Conservation (phyloP, 768 basidiomycete species). For the Harrya chromipes region DNA sequence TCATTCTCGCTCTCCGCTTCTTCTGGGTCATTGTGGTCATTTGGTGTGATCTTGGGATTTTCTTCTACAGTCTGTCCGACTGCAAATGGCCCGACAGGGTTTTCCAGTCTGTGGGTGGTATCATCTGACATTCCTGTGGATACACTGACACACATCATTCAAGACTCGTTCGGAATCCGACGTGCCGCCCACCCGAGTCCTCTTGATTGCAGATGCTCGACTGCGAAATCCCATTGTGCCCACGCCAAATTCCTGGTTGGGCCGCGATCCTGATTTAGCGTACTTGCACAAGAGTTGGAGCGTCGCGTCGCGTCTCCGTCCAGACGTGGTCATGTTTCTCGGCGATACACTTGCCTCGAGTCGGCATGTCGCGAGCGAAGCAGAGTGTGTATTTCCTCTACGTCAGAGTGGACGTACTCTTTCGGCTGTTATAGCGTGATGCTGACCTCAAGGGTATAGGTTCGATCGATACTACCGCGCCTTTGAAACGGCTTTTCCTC, state of each 20-base stretch:
- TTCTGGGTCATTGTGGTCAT: slow-evolving; percentile 56
- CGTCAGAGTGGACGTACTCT: slow-evolving; percentile 6
- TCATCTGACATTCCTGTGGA: not conserved
- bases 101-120: slow-evolving; percentile 26
- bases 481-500: slow-evolving; percentile 61
- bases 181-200: slow-evolving; percentile 47
- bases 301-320: slow-evolving; percentile 51
- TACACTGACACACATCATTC: slow-evolving; percentile 1
- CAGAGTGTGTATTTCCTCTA: slow-evolving; percentile 50
- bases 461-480: slow-evolving; percentile 56
- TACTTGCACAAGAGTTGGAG: slow-evolving; percentile 72
- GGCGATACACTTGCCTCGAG: slow-evolving; percentile 77
- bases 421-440: not conserved
- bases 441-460: slow-evolving; percentile 36
- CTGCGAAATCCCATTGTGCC: slow-evolving; percentile 41
- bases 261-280: slow-evolving; percentile 47
- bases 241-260: slow-evolving; percentile 36
- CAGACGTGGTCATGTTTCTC: slow-evolving; percentile 68
- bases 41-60: slow-evolving; percentile 63
- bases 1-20: slow-evolving; percentile 44
- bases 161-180: slow-evolving; percentile 12
- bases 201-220: slow-evolving; percentile 71
- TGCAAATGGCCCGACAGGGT: slow-evolving; percentile 59
- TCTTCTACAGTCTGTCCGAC: slow-evolving; percentile 53
- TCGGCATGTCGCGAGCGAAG: slow-evolving; percentile 46